These are phyloP conservation scores for Corylus heterophylla DNA, from an alignment of 306 rosid genomes.

Conservation along the genomic window DNA sequence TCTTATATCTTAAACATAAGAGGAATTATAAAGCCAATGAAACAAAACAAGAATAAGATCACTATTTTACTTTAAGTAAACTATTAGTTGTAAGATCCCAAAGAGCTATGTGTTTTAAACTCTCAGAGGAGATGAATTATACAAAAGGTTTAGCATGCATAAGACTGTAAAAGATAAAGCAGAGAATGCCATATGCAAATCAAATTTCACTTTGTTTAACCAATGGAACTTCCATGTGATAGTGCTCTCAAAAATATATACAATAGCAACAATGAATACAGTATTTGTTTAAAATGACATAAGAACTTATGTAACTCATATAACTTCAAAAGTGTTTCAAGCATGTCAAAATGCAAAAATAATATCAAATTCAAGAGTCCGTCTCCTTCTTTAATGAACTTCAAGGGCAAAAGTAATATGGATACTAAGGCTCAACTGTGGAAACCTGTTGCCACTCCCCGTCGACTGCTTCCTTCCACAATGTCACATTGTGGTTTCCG, in stretches of 20 bases:
- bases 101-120: no score
- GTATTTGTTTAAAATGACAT: no score
- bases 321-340: background rate
- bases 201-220: no score
- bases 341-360: background rate
- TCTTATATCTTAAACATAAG: no score
- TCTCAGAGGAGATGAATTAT: background rate
- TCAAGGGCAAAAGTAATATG: conserved; percentile 16
- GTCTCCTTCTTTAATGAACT: no score
- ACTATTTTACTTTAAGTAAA: no score
- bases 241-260: background rate
- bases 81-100: no score
- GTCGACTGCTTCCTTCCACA: conserved; percentile 86
- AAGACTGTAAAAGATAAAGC: background rate
- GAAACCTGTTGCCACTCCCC: conserved; percentile 93
- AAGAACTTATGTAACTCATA: background rate
- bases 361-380: background rate
- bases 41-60: no score
- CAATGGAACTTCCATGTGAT: background rate
- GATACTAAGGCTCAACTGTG: conserved; percentile 69
- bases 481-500: conserved; percentile 73
- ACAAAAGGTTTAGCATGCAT: background rate
- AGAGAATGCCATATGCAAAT: background rate
- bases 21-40: no score
- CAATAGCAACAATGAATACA: no score